Percentiles rank a stretch among this genome's conserved stretches.
These are phyloP conservation scores for Coemansia sp. DNA, from an alignment of 192 early-diverging fungal genomes.

Conservation along the genomic window DNA sequence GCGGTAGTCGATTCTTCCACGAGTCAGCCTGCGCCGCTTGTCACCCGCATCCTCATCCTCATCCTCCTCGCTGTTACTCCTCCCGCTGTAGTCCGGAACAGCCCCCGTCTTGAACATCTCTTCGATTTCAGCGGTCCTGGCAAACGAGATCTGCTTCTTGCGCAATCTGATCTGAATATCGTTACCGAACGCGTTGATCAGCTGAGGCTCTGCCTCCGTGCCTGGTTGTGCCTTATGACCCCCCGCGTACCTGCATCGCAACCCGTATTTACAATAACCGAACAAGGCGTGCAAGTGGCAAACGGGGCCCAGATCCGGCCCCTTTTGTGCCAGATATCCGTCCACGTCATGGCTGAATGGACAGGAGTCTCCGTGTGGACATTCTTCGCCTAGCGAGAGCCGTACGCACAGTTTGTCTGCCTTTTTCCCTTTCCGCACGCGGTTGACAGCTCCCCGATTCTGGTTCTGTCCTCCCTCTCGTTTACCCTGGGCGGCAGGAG, in stretches of 20 bases:
- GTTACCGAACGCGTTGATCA: conserved; percentile 20
- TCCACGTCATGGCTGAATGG: conserved; percentile 78
- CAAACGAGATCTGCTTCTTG: conserved; percentile 47
- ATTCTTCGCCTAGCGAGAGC: conserved; percentile 52
- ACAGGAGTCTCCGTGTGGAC: conserved; percentile 63
- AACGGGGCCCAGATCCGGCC: conserved; percentile 66
- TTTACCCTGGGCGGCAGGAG: background rate
- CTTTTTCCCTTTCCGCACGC: background rate
- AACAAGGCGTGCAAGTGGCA: conserved; percentile 73
- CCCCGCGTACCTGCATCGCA: conserved; percentile 62
- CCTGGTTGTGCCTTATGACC: conserved; percentile 62
- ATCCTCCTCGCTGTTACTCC: background rate
- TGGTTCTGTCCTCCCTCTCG: conserved; percentile 14
- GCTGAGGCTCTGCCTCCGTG: conserved; percentile 54
- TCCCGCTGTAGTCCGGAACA: background rate
- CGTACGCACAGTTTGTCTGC: conserved; percentile 56
- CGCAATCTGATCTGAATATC: conserved; percentile 35
- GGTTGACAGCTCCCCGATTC: conserved; percentile 19
- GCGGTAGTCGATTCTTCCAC: conserved; percentile 64
- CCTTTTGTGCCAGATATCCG: conserved; percentile 71
- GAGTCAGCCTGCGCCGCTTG: conserved; percentile 12
- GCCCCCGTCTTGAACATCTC: conserved; percentile 24
- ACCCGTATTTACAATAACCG: conserved; percentile 69
- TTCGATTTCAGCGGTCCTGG: conserved; percentile 43
- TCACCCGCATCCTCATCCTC: conserved; percentile 13